Evolutionary conservation across 1,139 yeast genomes (phyloP).

Genomic region (Pneumocystis canis): DNA sequence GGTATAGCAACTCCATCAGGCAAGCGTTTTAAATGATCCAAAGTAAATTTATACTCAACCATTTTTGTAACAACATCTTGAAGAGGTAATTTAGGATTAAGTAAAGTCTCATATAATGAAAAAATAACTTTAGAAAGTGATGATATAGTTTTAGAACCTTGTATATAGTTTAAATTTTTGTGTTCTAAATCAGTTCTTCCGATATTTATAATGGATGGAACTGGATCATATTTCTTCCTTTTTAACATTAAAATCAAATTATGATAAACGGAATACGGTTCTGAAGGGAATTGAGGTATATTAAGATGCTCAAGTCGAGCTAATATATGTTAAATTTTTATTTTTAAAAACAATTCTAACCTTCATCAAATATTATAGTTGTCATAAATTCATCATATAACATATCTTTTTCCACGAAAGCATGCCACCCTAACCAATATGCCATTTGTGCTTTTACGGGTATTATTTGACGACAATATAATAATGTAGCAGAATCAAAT

Average conservation of each 20-base stretch:
- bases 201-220: slow-evolving; percentile 6
- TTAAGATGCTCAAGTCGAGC: slow-evolving; percentile 7
- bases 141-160: not conserved
- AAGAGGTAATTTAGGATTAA: not conserved
- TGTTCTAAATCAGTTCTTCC: not conserved
- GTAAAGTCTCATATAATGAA: not conserved
- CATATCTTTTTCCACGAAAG: slow-evolving; percentile 30
- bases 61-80: slow-evolving; percentile 1
- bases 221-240: slow-evolving; percentile 6
- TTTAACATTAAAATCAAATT: slow-evolving; percentile 5
- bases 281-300: slow-evolving; percentile 4
- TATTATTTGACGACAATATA: slow-evolving; percentile 33
- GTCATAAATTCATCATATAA: slow-evolving; percentile 6
- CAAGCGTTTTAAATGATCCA: slow-evolving; percentile 31
- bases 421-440: slow-evolving; percentile 64
- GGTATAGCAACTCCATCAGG: slow-evolving; percentile 64
- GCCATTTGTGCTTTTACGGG: slow-evolving; percentile 46
- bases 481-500: slow-evolving; percentile 37
- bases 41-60: not conserved
- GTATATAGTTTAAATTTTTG: not conserved
- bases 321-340: slow-evolving; percentile 6
- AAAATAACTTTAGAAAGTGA: not conserved
- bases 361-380: slow-evolving; percentile 1
- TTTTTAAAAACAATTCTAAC: not conserved
- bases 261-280: slow-evolving; percentile 2